Evolutionary conservation across 495 filamentous ascomycete species (phyloP), one percentile per base, ranked within the genome.

Genomic region (Geoglossum glabrum): DNA sequence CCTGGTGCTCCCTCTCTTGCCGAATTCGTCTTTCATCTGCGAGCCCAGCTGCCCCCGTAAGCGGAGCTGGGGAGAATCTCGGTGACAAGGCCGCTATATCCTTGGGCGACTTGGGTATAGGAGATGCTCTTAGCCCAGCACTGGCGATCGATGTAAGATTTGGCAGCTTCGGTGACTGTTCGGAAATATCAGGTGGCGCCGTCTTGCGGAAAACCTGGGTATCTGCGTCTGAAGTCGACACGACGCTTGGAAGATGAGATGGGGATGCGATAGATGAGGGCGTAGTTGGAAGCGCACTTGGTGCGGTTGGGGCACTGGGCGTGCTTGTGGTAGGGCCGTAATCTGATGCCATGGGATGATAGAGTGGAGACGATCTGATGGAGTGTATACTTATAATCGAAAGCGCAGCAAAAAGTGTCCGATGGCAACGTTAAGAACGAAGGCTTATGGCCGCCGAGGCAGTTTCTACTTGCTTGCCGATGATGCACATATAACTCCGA

Each of bases 11-110:
- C 28, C 21, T 57, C 19, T 55, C 61, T 40, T 49, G 31, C 38
- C 55, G 47, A 34, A 31, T 40, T n/a, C 61, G 62, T 50, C 61
- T 57, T 31, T 68, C 63, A 43, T 64, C 65, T 21, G 60, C 55
- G 7, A 67, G 19, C 30, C 64, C 67, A 15, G 61, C 64, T 17
- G 65, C 62, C 19, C 60, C 66, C 4, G 67, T 67, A 15, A 69
- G 58, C 6, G 59, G 28, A 30, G 30, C 34, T 19, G 65, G 63
- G 43, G 61, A 58, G 25, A 62, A 63, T 3, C 45, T n/a, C 0
- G 60, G 60, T 21, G 66, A 65, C 33, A 64, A 38, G 4, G 47
- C 43, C 19, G 38, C 28, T 27, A 43, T 43, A 38, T 55, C 49
- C 50, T 65, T 68, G 3, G 57, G 59, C 10, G 57, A 59, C 11